Base-by-base conservation (phyloP, 192 early-diverging fungal species). In the Entomortierella lignicola region DNA sequence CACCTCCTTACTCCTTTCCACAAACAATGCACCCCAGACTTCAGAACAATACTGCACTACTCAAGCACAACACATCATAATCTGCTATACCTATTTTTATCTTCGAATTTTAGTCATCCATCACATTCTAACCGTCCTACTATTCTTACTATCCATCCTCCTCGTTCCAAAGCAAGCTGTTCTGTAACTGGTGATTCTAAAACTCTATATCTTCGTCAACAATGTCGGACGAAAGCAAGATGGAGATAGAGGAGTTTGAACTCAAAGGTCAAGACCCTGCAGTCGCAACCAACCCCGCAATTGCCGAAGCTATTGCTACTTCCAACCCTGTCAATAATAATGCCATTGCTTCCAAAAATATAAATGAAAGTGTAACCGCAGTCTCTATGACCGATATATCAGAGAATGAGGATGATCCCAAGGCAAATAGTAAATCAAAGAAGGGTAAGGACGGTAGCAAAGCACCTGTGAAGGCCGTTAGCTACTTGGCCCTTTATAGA, bases 401-500 rank as follows among this genome's bases (percentile, higher is more conserved):
- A 0, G 71, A 73, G 20, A 57, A 55, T 7, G 52, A 1, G 21
- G 41, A 37, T 4, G 63, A 65, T 30, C 10, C 30, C 37, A 59
- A 53, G 11, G 60, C 66, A 51, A 31, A 29, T 1, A n/a, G n/a
- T n/a, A n/a, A n/a, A n/a, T n/a, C n/a, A n/a, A 53, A 66, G 29
- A 73, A 72, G 48, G 59, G 30, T n/a, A 60, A 60, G 34, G 32
- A 53, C 13, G 37, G n/a, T 20, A 51, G 50, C 0, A 41, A 62
- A 18, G 69, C n/a, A n/a, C n/a, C n/a, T n/a, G n/a, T n/a, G n/a
- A 52, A 81, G 56, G 85, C 87, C 4, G 88, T 94, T 4, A 60
- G 86, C 12, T 65, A 92, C 32, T 42, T 87, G 15, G 60, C 86
- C 65, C 82, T 96, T 18, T 94, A 88, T 60, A 88, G 92, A 8